phyloP scores from a whole-genome alignment of 129 eudicot species.

The Chrysanthemum makinoi region DNA sequence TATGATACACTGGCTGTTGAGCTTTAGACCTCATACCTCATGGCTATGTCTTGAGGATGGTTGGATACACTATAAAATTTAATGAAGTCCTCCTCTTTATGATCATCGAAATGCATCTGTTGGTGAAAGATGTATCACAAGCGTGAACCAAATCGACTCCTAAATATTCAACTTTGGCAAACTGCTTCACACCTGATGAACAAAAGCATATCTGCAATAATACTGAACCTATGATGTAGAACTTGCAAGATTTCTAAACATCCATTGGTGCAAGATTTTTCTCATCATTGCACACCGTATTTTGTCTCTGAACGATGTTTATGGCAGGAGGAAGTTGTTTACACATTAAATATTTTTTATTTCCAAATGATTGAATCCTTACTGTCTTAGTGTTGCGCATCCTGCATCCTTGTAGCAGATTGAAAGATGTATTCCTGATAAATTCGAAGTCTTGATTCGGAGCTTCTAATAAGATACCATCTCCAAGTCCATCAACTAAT shows the following conservation, averaged over 20 bases:
- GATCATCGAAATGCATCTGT: slow-evolving; percentile 1
- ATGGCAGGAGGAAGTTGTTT: slow-evolving; percentile 66
- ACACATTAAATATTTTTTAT: slow-evolving; percentile 87
- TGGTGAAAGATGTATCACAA: neutral
- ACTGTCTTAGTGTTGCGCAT: too few relatives aligned
- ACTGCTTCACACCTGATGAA: slow-evolving; percentile 18
- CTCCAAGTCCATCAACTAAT: too few relatives aligned
- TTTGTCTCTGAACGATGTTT: slow-evolving; percentile 36
- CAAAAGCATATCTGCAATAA: slow-evolving; percentile 1
- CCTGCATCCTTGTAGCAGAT: too few relatives aligned
- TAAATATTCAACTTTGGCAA: slow-evolving; percentile 13
- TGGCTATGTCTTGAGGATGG: slow-evolving; percentile 6
- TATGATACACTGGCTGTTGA: slow-evolving; percentile 19
- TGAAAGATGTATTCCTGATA: too few relatives aligned
- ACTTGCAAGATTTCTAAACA: slow-evolving; percentile 12
- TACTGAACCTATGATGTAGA: neutral
- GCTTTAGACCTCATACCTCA: slow-evolving; percentile 34
- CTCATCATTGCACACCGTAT: slow-evolving; percentile 19
- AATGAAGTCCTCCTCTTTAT: neutral
- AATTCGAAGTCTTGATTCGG: too few relatives aligned
- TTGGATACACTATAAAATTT: slow-evolving; percentile 4
- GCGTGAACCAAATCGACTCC: neutral
- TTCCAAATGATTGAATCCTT: too few relatives aligned
- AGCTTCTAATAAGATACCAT: too few relatives aligned
- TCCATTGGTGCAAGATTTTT: slow-evolving; percentile 30